Evolutionary conservation across 129 eudicot genomes (phyloP).

Genomic region (Flaveria trinervia): DNA sequence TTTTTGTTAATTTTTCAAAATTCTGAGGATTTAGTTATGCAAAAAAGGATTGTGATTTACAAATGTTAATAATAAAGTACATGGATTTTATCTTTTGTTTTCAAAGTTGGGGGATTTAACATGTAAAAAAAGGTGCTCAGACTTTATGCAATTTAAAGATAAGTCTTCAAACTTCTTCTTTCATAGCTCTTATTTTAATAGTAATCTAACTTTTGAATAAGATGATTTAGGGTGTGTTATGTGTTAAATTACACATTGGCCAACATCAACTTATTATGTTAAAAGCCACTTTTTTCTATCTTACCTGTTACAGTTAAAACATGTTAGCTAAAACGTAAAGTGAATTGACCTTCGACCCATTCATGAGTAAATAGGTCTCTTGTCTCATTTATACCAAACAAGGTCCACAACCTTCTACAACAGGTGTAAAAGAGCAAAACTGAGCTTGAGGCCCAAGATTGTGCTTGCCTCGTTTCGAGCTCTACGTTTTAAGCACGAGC

Average conservation of each 20-base stretch:
- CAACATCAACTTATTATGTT: not conserved
- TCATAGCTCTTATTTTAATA: not conserved
- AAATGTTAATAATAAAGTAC: not conserved
- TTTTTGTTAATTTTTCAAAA: not conserved
- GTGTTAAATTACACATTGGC: not conserved
- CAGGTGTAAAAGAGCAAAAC: too few relatives aligned
- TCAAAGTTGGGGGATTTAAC: not conserved
- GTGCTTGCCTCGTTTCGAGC: too few relatives aligned
- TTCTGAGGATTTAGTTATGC: not conserved
- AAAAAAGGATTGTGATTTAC: not conserved
- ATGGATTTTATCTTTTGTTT: not conserved
- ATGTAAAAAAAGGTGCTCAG: not conserved
- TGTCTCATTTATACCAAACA: not conserved
- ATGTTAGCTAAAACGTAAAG: not conserved
- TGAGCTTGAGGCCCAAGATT: too few relatives aligned
- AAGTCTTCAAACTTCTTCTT: not conserved
- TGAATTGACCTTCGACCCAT: not conserved
- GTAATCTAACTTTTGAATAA: not conserved
- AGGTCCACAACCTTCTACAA: not conserved
- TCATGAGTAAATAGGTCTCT: not conserved
- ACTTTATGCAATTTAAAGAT: not conserved
- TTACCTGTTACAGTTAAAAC: not conserved
- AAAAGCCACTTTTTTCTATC: not conserved
- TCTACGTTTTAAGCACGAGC: too few relatives aligned
- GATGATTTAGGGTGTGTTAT: not conserved